Base-by-base conservation (phyloP, 768 basidiomycete species). In the Psilocybe azurescens region DNA sequence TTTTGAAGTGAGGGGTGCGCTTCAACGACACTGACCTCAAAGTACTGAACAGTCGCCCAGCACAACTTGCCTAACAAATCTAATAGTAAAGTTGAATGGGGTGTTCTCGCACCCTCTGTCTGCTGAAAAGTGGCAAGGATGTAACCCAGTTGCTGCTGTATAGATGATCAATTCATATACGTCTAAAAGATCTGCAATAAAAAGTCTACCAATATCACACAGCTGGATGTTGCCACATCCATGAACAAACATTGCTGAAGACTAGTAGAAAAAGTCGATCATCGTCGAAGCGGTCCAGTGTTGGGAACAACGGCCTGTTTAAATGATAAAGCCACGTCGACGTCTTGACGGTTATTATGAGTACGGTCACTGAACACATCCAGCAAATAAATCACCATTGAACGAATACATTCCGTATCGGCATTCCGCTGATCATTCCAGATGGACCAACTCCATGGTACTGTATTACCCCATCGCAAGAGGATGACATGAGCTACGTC, bases 381-480 rank as follows among this genome's bases (percentile, higher is more conserved):
- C 36, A 11, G 29, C 33, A 47, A 52, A 41, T 11, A 14, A 52
- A n/a, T 36, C 66, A 89, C 90, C 61, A 89, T 66, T 50, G 70
- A 70, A 4, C 78, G 72, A 50, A 89, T 76, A 30, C 74, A 75
- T 56, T 89, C 88, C 1, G 81, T 74, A 38, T 85, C 73, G 29
- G 81, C 77, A 41, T 76, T 70, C 20, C 84, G 79, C 60, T 77
- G 75, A 66, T 90, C 89, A 51, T 74, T 70, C 88, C 89, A 92
- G 6, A 80, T 72, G 10, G 69, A 73, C 90, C 91, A 93, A 58
- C 78, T 78, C 90, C 90, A 91, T 1, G 83, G 80, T 2, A 89
- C 70, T 10, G 82, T 73, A 10, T 78, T 64, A 32, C 86, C 84
- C 85, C 87, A 91, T 62, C 74, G 74, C n/a, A 89, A 57, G n/a